Base-by-base conservation (phyloP, 106 monocot genomes). In the Platanthera guangdongensis region DNA sequence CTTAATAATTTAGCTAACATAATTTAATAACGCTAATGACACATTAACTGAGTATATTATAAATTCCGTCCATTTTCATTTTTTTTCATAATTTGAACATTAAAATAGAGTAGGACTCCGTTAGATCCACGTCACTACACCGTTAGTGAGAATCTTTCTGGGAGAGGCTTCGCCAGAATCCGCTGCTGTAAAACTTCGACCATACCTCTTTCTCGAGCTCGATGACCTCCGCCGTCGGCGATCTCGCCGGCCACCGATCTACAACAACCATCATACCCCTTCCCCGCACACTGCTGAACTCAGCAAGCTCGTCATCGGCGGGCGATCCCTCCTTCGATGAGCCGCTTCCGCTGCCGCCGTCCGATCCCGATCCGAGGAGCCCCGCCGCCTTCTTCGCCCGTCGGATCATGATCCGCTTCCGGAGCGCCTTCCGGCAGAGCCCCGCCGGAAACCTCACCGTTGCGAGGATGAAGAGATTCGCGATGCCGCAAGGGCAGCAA, bases 161-260 rank as follows among this genome's bases (percentile, higher is more conserved):
- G 2, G 94, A 91, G 14, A 84, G 82, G 74, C 92, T 95, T 51
- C 95, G 53, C 95, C 95, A 95, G 71, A 95, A 95, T 9, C 95
- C 95, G 2, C 84, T 81, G 13, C 84, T 71, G 50, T 69, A 64
- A 84, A 95, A 95, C 81, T 39, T 73, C 3, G 77, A 76, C 89
- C 79, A 81, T 87, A 95, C 86, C 87, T 86, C 84, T 81, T 69
- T 80, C 79, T 95, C 92, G 84, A 92, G 80, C 77, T 81, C 76
- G 60, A 59, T 50, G 64, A 76, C 53, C 81, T 90, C 88, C 79
- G 52, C 74, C 78, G 78, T 22, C 71, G 77, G 51, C 19, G 73
- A 30, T 69, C 22, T 55, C 87, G 80, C 60, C 85, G 70, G 47
- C 70, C 70, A 70, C 32, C 7, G 15, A 67, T 67, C 32, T 39